Base-by-base conservation (phyloP, 2,329 filamentous ascomycete genomes). In the Xylariaceae sp. region DNA sequence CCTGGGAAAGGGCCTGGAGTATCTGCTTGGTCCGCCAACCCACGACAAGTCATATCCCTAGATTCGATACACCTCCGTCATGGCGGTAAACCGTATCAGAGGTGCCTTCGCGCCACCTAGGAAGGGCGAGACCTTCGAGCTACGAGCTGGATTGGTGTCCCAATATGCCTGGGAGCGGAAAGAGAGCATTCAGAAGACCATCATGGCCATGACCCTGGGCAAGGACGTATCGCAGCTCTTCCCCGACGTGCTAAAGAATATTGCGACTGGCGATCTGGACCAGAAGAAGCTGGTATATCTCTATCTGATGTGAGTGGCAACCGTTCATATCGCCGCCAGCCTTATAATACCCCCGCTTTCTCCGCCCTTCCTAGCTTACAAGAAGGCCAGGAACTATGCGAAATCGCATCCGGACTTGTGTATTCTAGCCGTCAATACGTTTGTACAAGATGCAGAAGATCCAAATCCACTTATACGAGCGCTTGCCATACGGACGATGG, bases 271-370 rank as follows among this genome's bases (percentile, higher is more conserved):
- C 31, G 92, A 98, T 59, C 69, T 98, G 48, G 92, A 98, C 63
- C 92, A 98, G 72, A 98, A 98, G 78, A 98, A 98, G 73, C 84
- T 98, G 51, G 92, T 98, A 13, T 98, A 98, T 60, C 74, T 98
- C 33, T 98, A 98, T 62, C 72, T 98, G 45, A 98, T 98, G 92
- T 94, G 66, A 54, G 80, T 63, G 12, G 33, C 29, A 24, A 28
- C 13, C n/a, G n/a, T 28, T 26, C 14, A 24, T 24, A 11, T 6
- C 6, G 21, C 13, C n/a, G 27, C 11, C 11, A 11, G n/a, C n/a
- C 18, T 14, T 24, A 27, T 11, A 18, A 38, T 17, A 12, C 27
- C 17, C 34, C n/a, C 14, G 2, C 9, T 14, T 2, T 18, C 14
- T n/a, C 17, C 15, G 15, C 30, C 30, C 11, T 42, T 38, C n/a